Evolutionary conservation across 1,139 yeast species (phyloP).

Genomic region (Candida sanyaensis): DNA sequence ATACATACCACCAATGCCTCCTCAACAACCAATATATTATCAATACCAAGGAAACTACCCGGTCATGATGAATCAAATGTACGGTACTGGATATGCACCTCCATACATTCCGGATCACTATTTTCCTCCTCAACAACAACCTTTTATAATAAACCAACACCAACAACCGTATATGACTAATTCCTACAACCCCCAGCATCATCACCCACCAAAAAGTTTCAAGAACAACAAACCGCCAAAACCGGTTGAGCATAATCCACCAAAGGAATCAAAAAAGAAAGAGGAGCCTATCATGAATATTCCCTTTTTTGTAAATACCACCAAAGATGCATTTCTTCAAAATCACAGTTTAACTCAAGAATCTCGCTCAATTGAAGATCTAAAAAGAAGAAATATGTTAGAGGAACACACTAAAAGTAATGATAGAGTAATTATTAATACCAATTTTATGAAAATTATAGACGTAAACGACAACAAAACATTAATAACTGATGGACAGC

Average conservation of each 20-base stretch:
- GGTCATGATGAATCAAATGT: constrained; percentile 15
- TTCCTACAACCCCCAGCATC: background rate
- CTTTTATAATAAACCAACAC: constrained; percentile 4
- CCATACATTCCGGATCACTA: constrained; percentile 2
- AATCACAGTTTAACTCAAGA: constrained; percentile 5
- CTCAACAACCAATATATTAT: constrained; percentile 25
- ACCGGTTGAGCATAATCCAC: background rate
- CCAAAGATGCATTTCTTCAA: constrained; percentile 15
- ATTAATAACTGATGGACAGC: constrained; percentile 9
- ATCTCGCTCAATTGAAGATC: constrained; percentile 5
- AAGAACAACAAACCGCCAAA: background rate
- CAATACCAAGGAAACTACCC: constrained; percentile 17
- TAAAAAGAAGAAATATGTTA: constrained; percentile 17
- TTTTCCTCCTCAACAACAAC: constrained; percentile 3
- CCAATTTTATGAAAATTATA: constrained; percentile 17
- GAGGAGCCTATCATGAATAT: background rate
- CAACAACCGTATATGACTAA: constrained; percentile 2
- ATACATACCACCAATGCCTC: constrained; percentile 18
- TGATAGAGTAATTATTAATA: constrained; percentile 15
- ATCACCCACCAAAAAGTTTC: background rate
- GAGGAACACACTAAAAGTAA: constrained; percentile 14
- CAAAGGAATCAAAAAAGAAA: constrained; percentile 4
- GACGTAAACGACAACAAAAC: constrained; percentile 21
- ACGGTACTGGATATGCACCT: constrained; percentile 11
- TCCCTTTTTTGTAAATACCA: constrained; percentile 25